A percentile compares a stretch with the other conserved stretches of the same genome.
Evolutionary conservation across 805 yeast genomes (phyloP).

Genomic region (Teunomyces stri): DNA sequence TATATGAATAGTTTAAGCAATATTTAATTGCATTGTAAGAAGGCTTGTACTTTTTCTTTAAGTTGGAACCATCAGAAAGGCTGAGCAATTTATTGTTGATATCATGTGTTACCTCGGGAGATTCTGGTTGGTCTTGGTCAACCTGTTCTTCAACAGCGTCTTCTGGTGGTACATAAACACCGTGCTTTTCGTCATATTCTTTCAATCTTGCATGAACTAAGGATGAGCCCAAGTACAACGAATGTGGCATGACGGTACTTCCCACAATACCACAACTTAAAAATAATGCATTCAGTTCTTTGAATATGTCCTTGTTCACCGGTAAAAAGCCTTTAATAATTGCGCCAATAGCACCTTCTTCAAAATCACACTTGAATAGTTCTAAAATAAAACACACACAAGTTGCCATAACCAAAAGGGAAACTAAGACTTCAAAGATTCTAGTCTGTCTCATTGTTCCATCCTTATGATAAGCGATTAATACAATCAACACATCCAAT

Average conservation of each 20-base stretch:
- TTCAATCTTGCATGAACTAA: slow-evolving; percentile 43
- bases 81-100: slow-evolving; percentile 18
- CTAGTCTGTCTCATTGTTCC: slow-evolving; percentile 75
- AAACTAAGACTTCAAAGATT: slow-evolving; percentile 73
- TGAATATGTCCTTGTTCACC: slow-evolving; percentile 24
- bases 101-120: slow-evolving; percentile 9
- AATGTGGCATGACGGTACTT: slow-evolving; percentile 49
- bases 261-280: slow-evolving; percentile 47
- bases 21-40: slow-evolving; percentile 41
- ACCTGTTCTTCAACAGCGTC: not conserved
- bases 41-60: slow-evolving; percentile 36
- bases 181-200: slow-evolving; percentile 38
- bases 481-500: slow-evolving; percentile 73
- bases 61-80: slow-evolving; percentile 28
- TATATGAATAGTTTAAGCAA: slow-evolving; percentile 39
- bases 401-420: slow-evolving; percentile 67
- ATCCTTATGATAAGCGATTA: slow-evolving; percentile 72
- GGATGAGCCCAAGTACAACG: slow-evolving; percentile 43
- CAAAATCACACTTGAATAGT: slow-evolving; percentile 51
- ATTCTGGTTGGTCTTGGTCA: not conserved
- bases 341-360: slow-evolving; percentile 49
- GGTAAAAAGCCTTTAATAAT: slow-evolving; percentile 74
- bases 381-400: slow-evolving; percentile 75
- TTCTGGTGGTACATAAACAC: slow-evolving; percentile 9
- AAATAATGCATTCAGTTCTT: slow-evolving; percentile 38